phyloP scores from a whole-genome alignment of 108 stramenopile species.

The Skeletonema tropicum region DNA sequence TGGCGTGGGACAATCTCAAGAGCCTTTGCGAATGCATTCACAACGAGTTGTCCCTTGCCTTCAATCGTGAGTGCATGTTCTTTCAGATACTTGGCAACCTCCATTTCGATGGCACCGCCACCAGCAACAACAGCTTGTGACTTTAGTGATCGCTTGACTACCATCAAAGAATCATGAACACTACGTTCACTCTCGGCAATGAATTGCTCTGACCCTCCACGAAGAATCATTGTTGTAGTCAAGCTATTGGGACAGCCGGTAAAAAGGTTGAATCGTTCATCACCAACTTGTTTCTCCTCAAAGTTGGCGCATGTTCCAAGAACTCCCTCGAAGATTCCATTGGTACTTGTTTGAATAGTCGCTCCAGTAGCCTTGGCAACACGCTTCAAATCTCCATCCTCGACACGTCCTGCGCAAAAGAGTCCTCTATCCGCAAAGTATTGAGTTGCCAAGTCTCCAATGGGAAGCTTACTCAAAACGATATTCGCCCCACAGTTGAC shows the following conservation, averaged over 20 bases:
- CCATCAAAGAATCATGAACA: conserved; percentile 88
- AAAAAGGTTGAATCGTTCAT: conserved; percentile 97
- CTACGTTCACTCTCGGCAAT: conserved; percentile 97
- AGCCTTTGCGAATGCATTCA: conserved; percentile 91
- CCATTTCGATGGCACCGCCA: conserved; percentile 99
- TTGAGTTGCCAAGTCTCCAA: conserved; percentile 99
- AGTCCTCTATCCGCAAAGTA: conserved; percentile 98
- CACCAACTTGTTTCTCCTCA: conserved; percentile 96
- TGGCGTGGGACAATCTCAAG: conserved; percentile 97
- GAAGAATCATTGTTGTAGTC: conserved; percentile 95
- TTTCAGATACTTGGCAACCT: conserved; percentile 82
- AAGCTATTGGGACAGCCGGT: conserved; percentile 90
- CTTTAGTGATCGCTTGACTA: conserved; percentile 93
- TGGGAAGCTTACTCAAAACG: conserved; percentile 95
- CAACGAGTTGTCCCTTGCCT: conserved; percentile 97
- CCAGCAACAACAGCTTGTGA: conserved; percentile 93
- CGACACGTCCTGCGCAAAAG: conserved; percentile 98
- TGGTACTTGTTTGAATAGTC: conserved; percentile 87
- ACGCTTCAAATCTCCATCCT: conserved; percentile 94
- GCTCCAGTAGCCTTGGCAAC: conserved; percentile 98
- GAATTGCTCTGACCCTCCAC: conserved; percentile 98
- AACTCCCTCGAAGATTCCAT: conserved; percentile 72
- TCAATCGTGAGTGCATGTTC: conserved; percentile 88
- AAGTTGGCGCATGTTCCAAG: conserved; percentile 93
- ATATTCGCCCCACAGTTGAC: conserved; percentile 94